Evolutionary conservation across 1,284 basidiomycete genomes (phyloP).

Genomic region (Amylostereum chailletii): DNA sequence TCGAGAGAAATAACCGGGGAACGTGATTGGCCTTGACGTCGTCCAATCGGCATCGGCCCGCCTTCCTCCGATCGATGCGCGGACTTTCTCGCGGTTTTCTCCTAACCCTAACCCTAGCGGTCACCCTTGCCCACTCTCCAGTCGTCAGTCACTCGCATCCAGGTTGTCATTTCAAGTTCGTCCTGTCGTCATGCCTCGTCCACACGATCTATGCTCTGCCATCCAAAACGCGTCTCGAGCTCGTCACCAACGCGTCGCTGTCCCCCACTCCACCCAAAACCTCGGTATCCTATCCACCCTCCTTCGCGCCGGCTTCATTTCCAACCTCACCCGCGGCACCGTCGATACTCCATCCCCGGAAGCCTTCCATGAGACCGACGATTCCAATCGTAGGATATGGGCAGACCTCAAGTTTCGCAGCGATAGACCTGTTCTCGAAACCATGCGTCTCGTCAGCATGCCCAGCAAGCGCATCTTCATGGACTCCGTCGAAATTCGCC

Average conservation of each 20-base stretch:
- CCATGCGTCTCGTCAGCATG: constrained; percentile 68
- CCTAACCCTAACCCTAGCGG: constrained; percentile 3
- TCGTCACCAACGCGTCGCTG: constrained; percentile 63
- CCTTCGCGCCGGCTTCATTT: constrained; percentile 79
- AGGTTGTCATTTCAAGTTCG: too few relatives aligned
- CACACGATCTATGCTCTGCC: constrained; percentile 77
- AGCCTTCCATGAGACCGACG: constrained; percentile 45
- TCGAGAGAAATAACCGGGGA: not conserved
- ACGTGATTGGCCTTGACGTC: too few relatives aligned
- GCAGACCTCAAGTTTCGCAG: constrained; percentile 85
- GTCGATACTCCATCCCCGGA: constrained; percentile 52
- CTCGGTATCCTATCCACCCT: constrained; percentile 79
- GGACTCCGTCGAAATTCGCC: constrained; percentile 60
- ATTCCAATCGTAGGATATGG: constrained; percentile 73
- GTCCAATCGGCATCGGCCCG: not conserved
- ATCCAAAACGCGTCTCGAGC: constrained; percentile 86
- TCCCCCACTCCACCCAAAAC: constrained; percentile 77
- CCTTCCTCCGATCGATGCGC: not conserved
- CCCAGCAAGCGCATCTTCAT: constrained; percentile 72
- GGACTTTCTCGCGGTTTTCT: too few relatives aligned
- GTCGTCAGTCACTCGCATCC: too few relatives aligned
- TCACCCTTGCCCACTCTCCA: not conserved
- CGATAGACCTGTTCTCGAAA: constrained; percentile 70
- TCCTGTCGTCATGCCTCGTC: constrained; percentile 41
- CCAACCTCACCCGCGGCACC: constrained; percentile 75